Evolutionary conservation across 257 asterid genomes (phyloP).

Genomic region (Echium plantagineum): DNA sequence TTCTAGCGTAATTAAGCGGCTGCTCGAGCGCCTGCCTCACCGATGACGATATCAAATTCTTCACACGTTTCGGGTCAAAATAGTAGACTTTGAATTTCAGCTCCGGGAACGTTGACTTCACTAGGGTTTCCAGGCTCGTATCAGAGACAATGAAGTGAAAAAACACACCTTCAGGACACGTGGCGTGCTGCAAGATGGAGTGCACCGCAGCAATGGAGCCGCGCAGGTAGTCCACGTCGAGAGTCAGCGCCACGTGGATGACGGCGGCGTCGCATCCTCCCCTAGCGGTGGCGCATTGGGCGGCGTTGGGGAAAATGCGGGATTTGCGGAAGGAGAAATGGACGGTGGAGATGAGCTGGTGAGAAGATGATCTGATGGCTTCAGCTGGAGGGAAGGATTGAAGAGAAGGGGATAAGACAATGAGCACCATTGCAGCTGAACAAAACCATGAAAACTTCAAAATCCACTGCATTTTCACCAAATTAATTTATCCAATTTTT

Average conservation of each 20-base stretch:
- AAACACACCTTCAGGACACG: slow-evolving; percentile 68
- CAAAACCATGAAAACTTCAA: slow-evolving; percentile 59
- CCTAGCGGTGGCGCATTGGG: slow-evolving; percentile 28
- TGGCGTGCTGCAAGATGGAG: slow-evolving; percentile 67
- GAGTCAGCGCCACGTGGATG: slow-evolving; percentile 86
- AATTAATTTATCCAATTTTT: no score
- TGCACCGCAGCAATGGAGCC: slow-evolving; percentile 94
- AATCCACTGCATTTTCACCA: slow-evolving; percentile 60
- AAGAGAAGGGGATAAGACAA: slow-evolving; percentile 68
- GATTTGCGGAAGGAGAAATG: slow-evolving; percentile 49
- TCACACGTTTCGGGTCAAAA: slow-evolving; percentile 48
- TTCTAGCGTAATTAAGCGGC: slow-evolving; percentile 63
- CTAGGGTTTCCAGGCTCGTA: slow-evolving; percentile 46
- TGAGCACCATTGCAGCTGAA: slow-evolving; percentile 61
- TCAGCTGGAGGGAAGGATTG: slow-evolving; percentile 94
- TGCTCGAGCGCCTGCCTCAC: slow-evolving; percentile 53
- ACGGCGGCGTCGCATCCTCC: slow-evolving; percentile 59
- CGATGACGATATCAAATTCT: slow-evolving; percentile 35
- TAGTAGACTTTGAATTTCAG: slow-evolving; percentile 37
- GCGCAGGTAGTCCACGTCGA: slow-evolving; percentile 72
- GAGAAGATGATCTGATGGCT: slow-evolving; percentile 74
- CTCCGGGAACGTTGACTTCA: slow-evolving; percentile 56
- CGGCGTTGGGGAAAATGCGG: slow-evolving; percentile 55
- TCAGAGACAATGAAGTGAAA: slow-evolving; percentile 81
- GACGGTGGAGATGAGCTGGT: slow-evolving; percentile 17